These are phyloP conservation scores for Barnettozyma sucrosica DNA, from an alignment of 805 yeast species.

Conservation along the genomic window DNA sequence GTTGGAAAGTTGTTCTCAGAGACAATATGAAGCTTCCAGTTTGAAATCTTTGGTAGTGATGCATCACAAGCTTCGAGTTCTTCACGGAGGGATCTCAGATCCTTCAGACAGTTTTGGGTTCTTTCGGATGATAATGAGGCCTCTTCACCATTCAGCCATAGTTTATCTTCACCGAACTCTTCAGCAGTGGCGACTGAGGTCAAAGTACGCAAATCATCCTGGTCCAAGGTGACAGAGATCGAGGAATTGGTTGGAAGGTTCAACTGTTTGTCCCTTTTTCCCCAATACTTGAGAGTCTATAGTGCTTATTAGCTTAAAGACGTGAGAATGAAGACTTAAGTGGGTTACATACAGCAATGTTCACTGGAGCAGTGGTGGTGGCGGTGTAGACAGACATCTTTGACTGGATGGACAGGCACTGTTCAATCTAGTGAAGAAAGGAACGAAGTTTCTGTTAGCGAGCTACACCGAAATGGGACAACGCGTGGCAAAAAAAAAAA, in stretches of 20 bases:
- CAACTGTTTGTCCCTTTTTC: slow-evolving; percentile 83
- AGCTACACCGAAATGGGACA: background rate
- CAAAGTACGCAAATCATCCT: slow-evolving; percentile 82
- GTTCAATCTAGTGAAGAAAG: background rate
- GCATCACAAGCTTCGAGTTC: slow-evolving; percentile 51
- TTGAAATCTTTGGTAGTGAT: slow-evolving; percentile 53
- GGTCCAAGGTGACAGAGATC: slow-evolving; percentile 89
- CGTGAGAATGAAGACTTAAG: no score
- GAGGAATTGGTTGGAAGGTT: slow-evolving; percentile 96
- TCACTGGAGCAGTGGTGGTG: slow-evolving; percentile 93
- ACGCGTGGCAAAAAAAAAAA: background rate
- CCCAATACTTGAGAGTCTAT: slow-evolving; percentile 95
- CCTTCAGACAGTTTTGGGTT: slow-evolving; percentile 70
- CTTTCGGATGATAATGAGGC: slow-evolving; percentile 62
- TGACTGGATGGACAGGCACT: background rate
- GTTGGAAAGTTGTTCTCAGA: slow-evolving; percentile 98
- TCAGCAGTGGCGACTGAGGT: slow-evolving; percentile 79
- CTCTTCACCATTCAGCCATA: slow-evolving; percentile 81
- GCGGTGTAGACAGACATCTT: slow-evolving; percentile 57
- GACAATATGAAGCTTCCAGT: slow-evolving; percentile 69
- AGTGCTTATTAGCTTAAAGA: background rate
- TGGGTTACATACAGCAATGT: slow-evolving; percentile 72
- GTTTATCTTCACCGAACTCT: slow-evolving; percentile 51
- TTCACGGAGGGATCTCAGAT: slow-evolving; percentile 62
- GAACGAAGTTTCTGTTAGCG: background rate